Evolutionary conservation across 2,329 filamentous ascomycete species (phyloP), one percentile per base, ranked within the genome.

Genomic region (Escovopsis weberi): DNA sequence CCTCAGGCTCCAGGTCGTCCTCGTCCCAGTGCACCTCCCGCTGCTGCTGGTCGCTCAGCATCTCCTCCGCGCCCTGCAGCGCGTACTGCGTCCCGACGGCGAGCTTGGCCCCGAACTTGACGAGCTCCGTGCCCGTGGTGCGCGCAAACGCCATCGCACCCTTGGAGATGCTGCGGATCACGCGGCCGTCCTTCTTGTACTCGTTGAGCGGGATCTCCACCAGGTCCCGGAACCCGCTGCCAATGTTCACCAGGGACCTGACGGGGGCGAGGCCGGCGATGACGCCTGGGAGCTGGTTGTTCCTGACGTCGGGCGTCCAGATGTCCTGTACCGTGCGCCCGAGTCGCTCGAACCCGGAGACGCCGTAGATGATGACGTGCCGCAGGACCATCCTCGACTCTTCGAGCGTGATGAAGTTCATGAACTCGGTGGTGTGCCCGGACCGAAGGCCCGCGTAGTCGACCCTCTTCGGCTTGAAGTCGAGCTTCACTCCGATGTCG

Each of bases 401-500:
- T 51, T 98, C 91, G 1, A 98, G 74, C 12, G 89, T 84, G 49
- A 98, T 74, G 58, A 98, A 95, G 60, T 98, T 98, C 88, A 96
- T 96, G 55, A 98, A 94, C 59, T 98, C 91, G 0, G 86, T 94
- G 1, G 91, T 96, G 50, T 85, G 86, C 2, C 91, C 91, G 1
- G 91, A 95, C 26, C 88, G 80, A 4, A 98, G 73, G 4, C 88
- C 88, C 0, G 80, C 85, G 53, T 98, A 98, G 59, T 98, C 89
- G 15, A 98, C 85, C n/a, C 86, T 78, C 62, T 98, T 96, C 8
- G 91, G 91, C 59, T 98, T 98, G 65, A 98, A 98, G 61, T 98
- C 91, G 4, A 78, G 76, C 55, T 83, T 87, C 43, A 98, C 73
- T 2, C 80, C 80, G 23, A 98, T 75, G 4, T 84, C 77, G 49